phyloP scores from a whole-genome alignment of 2,329 filamentous ascomycete species.

The Colletotrichum kahawae region DNA sequence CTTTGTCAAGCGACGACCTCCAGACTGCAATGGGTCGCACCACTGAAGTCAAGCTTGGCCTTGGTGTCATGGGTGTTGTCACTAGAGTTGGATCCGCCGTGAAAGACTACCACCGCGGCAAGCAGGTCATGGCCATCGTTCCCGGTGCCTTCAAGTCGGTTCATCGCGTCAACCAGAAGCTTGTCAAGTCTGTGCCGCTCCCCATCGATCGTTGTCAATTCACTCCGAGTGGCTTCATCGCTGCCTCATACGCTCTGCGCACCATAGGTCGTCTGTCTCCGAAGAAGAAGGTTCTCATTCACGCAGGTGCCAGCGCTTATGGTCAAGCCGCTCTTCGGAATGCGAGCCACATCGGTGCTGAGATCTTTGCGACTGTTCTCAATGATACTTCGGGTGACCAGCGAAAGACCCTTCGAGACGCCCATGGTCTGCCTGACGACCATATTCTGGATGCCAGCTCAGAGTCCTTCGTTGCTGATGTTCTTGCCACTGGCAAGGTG shows the following conservation, averaged over 20 bases:
- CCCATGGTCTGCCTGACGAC: conserved; percentile 35
- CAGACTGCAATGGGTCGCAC: conserved; percentile 38
- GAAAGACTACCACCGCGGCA: conserved; percentile 35
- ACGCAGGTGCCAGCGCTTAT: conserved; percentile 46
- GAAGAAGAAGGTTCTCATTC: conserved; percentile 44
- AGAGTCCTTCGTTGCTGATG: conserved; percentile 34
- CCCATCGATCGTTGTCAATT: conserved; percentile 2
- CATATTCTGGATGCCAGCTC: conserved; percentile 43
- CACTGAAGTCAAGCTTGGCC: conserved; percentile 35
- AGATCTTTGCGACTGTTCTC: conserved; percentile 47
- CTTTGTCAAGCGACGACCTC: conserved; percentile 41
- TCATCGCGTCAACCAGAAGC: conserved; percentile 35
- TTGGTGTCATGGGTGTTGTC: conserved; percentile 47
- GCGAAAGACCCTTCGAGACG: conserved; percentile 34
- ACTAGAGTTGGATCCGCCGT: conserved; percentile 37
- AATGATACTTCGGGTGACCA: conserved; percentile 36
- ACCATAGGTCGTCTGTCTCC: conserved; percentile 29
- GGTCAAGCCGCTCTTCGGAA: conserved; percentile 50
- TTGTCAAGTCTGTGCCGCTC: conserved; percentile 34
- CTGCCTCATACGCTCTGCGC: conserved; percentile 48
- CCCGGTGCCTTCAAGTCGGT: conserved; percentile 39
- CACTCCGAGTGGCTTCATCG: conserved; percentile 40
- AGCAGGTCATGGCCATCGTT: conserved; percentile 47
- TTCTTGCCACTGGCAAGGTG: conserved; percentile 33
- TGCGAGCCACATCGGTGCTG: conserved; percentile 38